Evolutionary conservation across 2,329 filamentous ascomycete species (phyloP).

Genomic region (Amesomyces nigricolor): DNA sequence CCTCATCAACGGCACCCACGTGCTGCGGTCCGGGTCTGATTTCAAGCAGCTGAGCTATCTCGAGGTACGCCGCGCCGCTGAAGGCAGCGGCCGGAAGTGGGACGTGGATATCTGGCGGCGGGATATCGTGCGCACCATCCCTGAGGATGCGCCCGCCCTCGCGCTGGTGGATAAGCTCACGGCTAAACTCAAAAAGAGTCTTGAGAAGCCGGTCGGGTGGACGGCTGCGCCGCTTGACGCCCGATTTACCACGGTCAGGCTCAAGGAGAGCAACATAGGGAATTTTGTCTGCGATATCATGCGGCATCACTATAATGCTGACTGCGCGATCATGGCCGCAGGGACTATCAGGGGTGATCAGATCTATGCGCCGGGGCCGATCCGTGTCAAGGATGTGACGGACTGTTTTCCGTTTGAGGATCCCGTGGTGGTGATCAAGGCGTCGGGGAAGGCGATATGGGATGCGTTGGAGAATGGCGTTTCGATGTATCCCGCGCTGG

Average conservation of each 20-base stretch:
- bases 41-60: slow-evolving; percentile 91
- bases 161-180: slow-evolving; percentile 64
- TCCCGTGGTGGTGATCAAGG: slow-evolving; percentile 70
- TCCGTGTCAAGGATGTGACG: slow-evolving; percentile 75
- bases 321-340: slow-evolving; percentile 77
- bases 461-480: slow-evolving; percentile 83
- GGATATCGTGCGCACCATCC: slow-evolving; percentile 65
- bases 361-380: slow-evolving; percentile 74
- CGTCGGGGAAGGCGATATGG: slow-evolving; percentile 65
- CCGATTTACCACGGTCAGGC: slow-evolving; percentile 75
- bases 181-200: slow-evolving; percentile 64
- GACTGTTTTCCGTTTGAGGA: slow-evolving; percentile 93
- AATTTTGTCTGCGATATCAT: slow-evolving; percentile 93
- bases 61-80: slow-evolving; percentile 59
- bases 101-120: slow-evolving; percentile 71
- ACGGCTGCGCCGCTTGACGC: slow-evolving; percentile 78
- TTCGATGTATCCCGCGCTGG: slow-evolving; percentile 71
- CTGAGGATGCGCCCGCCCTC: slow-evolving; percentile 56
- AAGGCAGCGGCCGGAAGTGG: slow-evolving; percentile 50
- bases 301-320: slow-evolving; percentile 72
- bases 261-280: slow-evolving; percentile 73
- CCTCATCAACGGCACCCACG: slow-evolving; percentile 71
- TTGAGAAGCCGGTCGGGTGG: slow-evolving; percentile 79
- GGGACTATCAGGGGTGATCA: slow-evolving; percentile 86
- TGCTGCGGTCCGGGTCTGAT: slow-evolving; percentile 82